Base-by-base conservation (phyloP, 2,329 filamentous ascomycete species). In the Hypomyces rosellus region DNA sequence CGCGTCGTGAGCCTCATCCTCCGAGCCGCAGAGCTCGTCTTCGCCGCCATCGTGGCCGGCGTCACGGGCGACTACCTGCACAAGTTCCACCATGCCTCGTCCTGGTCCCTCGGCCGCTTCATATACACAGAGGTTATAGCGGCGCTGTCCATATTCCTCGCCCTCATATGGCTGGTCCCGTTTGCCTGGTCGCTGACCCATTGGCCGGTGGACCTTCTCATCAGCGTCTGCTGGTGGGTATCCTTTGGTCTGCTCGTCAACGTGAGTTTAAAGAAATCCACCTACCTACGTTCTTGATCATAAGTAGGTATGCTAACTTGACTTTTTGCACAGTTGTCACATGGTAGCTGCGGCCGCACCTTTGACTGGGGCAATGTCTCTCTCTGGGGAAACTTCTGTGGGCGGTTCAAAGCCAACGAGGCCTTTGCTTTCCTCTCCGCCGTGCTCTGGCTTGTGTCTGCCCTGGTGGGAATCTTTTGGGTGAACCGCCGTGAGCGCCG, bases 101-200 rank as follows among this genome's bases (percentile, higher is more conserved):
- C 73, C 52, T 83, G 79, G 75, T 69, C 78, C 37, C 61, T 65
- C 9, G 82, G 76, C 34, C 82, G 86, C 50, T 83, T 85, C 71
- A 88, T 91, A 69, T 91, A 89, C 72, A 80, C 85, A 42, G 80
- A 86, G 61, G 80, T 88, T 15, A 76, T 90, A 37, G 84, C 88
- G 3, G 83, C 75, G 16, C 61, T 91, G 15, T 81, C 83, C 12
- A 81, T 90, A 49, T 65, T 91, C 38, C 71, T 88, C n/a, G 74
- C 80, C 5, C 68, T 91, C 22, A 65, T 91, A 55, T 88, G 86
- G 80, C 74, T 90, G 25, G 74, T 91, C 38, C 88, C 88, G 2
- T 87, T 88, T 62, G 78, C 80, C 2, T 71, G 72, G 46, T 77
- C 74, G 43, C 88, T 90, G 66, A 75, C 83, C 54, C 77, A 85